A percentile compares a stretch with the other conserved stretches of the same genome.
Conservation (phyloP, 1,284 basidiomycete species). For the Fomitopsis betulina region DNA sequence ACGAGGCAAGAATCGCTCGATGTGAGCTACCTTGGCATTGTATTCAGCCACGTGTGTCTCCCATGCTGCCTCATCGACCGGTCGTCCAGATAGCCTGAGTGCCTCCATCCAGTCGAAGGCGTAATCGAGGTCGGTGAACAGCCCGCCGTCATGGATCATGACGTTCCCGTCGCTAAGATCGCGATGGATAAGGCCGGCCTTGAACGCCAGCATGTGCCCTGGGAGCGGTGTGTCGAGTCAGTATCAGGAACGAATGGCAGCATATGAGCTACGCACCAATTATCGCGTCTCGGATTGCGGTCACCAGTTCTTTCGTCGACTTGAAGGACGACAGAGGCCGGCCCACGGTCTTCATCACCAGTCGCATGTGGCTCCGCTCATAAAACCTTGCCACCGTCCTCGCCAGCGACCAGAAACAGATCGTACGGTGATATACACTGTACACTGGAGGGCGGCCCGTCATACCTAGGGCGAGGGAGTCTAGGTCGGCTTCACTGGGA, state of each 20-base stretch:
- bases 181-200: background rate
- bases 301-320: background rate
- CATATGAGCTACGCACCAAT: background rate
- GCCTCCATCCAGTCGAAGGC: background rate
- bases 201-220: background rate
- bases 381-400: background rate
- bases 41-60: background rate
- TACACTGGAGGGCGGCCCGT: background rate
- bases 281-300: background rate
- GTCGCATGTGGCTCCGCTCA: background rate
- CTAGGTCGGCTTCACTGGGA: background rate
- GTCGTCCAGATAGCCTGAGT: background rate
- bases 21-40: background rate
- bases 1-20: background rate
- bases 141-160: background rate
- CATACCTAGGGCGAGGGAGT: background rate
- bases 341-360: background rate
- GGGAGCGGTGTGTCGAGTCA: too few relatives aligned
- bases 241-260: too few relatives aligned
- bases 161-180: background rate
- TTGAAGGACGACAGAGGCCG: background rate
- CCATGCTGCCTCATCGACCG: background rate
- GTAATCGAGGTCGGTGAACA: background rate
- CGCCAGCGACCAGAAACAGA: background rate
- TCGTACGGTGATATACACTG: background rate